A percentile compares a stretch with the other conserved stretches of the same genome.
Evolutionary conservation across 2,329 filamentous ascomycete species (phyloP).

Genomic region (Diaporthe destruens): DNA sequence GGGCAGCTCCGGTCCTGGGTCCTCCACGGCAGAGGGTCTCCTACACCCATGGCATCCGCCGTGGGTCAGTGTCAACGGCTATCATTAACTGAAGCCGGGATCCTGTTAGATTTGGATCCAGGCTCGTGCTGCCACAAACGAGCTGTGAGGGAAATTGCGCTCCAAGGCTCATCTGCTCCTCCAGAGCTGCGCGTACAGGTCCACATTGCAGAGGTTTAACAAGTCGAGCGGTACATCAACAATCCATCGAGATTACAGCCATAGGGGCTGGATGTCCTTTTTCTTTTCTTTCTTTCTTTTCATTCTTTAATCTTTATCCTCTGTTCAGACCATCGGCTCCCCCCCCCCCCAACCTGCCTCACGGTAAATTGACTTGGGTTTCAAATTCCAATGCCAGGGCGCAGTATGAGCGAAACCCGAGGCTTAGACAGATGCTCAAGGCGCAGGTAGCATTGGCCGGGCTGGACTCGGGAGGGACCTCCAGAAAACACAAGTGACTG

Average conservation of each 20-base stretch:
- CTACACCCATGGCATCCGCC: too few relatives aligned
- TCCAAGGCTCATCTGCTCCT: neutral
- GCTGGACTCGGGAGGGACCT: neutral
- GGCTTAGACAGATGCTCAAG: slow-evolving; percentile 13
- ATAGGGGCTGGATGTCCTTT: neutral
- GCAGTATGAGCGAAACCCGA: neutral
- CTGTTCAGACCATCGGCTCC: neutral
- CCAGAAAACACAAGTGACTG: neutral
- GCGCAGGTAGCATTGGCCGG: slow-evolving; percentile 8
- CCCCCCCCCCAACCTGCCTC: neutral
- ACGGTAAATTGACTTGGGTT: neutral
- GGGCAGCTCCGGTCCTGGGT: slow-evolving; percentile 12
- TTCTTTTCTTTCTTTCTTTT: too few relatives aligned
- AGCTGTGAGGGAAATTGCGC: neutral
- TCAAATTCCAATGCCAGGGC: too few relatives aligned
- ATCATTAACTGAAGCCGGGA: neutral
- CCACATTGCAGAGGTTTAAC: neutral
- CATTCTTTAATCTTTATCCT: neutral
- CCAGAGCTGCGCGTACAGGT: neutral
- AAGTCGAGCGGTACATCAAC: neutral
- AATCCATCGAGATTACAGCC: neutral
- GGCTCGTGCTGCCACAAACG: slow-evolving; percentile 8
- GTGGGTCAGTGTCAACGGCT: neutral
- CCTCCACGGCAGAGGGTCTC: neutral
- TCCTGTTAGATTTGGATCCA: neutral